A percentile compares a stretch with the other conserved stretches of the same genome.
Conservation (phyloP, 345 rosid species). For the Salix brachista region DNA sequence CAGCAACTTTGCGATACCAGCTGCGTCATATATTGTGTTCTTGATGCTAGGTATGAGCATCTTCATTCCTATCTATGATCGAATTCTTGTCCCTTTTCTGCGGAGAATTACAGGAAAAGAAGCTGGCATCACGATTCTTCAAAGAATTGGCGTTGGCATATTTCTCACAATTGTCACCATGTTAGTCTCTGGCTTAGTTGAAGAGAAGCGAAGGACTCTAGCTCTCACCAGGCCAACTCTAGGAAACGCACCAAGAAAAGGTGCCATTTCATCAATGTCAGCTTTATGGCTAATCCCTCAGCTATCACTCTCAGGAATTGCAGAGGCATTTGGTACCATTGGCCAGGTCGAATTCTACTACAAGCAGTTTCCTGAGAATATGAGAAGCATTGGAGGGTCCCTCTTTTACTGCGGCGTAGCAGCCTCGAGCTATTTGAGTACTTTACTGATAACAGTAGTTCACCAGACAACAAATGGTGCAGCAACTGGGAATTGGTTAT, state of each 20-base stretch:
- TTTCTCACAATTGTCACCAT: conserved; percentile 28
- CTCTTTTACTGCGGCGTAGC: background rate
- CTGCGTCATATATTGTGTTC: conserved; percentile 31
- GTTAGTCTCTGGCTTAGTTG: conserved; percentile 33
- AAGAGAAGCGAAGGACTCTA: conserved; percentile 20
- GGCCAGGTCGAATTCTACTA: conserved; percentile 17
- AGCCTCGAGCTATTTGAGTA: background rate
- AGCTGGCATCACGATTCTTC: conserved; percentile 40
- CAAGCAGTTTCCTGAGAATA: conserved; percentile 13
- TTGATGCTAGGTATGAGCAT: conserved; percentile 28
- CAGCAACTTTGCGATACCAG: conserved; percentile 30
- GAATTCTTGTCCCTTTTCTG: conserved; percentile 30
- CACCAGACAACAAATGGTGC: background rate
- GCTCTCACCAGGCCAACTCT: conserved; percentile 22
- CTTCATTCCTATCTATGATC: conserved; percentile 43
- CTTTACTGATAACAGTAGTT: background rate
- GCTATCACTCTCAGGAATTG: conserved; percentile 29
- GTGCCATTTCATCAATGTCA: conserved; percentile 38
- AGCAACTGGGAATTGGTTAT: background rate
- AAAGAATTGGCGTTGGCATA: conserved; percentile 34
- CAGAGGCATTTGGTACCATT: conserved; percentile 19
- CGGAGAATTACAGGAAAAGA: conserved; percentile 27
- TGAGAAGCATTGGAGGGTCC: conserved; percentile 18
- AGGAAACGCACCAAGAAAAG: conserved; percentile 21
- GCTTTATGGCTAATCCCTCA: conserved; percentile 41